Base-by-base conservation (phyloP, 441 rosid species). In the Adansonia grandidieri region DNA sequence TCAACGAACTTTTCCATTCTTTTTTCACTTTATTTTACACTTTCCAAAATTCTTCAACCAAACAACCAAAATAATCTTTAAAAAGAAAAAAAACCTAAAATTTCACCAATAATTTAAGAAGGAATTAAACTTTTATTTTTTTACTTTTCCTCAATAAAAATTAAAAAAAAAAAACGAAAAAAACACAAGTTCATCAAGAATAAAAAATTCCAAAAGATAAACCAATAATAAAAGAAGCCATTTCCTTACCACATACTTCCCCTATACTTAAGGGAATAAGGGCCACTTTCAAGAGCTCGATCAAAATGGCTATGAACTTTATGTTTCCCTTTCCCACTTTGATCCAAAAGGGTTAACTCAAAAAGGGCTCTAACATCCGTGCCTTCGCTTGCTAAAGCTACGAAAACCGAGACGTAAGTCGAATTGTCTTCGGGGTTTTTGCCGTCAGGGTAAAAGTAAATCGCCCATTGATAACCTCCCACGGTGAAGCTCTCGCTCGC, bases 361-460 rank as follows among this genome's bases (percentile, higher is more conserved):
- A 95, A 95, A 5, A 93, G 85, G 22, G 97, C 97, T 74, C 95
- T 86, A 17, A 95, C 98, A 79, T 95, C 98, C 78, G 92, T 92
- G 24, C 98, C 98, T 54, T 95, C 97, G 88, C 96, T 95, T 67
- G 98, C 97, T 3, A 95, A 87, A n/a, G 98, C 98, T 40, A 95
- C 94, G 81, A 95, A 95, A 5, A 93, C 93, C n/a, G 96, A 95
- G 58, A 95, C 97, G 45, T 95, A 95, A 8, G 91, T 83, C 0
- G 98, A 90, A 73, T 88, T 89, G 78, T 89, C 97, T 75, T 95
- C 98, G 0, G 95, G 94, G 48, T 93, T 93, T 83, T 93, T 95
- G 0, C 98, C 98, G 51, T 95, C 98, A 0, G 96, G 96, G 53
- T 95, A 95, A 78, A 95, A 93, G 83, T 92, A 93, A 75, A 95